Percentiles rank a stretch among this genome's conserved stretches.
Evolutionary conservation across 75 land plant genomes (phyloP).

Genomic region (Sequoiadendron giganteum): DNA sequence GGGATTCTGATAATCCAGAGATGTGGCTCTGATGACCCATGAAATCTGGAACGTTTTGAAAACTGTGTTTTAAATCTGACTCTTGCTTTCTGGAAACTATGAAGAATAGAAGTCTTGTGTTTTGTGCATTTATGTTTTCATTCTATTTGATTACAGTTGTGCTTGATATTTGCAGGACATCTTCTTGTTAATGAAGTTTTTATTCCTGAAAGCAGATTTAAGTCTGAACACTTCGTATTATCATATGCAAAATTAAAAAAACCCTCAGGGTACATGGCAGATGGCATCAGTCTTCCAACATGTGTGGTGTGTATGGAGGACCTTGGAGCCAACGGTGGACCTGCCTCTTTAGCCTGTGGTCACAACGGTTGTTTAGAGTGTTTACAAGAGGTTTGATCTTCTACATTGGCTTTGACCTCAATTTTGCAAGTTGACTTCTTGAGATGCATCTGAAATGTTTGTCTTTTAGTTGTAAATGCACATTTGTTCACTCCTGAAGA

Average conservation of each 20-base stretch:
- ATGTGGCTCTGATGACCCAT: not conserved
- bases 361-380: constrained; percentile 56
- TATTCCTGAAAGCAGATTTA: not conserved
- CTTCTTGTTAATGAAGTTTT: not conserved
- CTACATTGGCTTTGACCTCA: not conserved
- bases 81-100: not conserved
- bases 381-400: constrained; percentile 31
- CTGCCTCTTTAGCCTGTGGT: constrained; percentile 50
- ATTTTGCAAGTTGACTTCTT: constrained; percentile 2
- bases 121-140: not conserved
- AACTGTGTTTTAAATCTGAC: not conserved
- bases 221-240: not conserved
- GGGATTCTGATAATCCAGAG: not conserved
- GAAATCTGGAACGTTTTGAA: not conserved
- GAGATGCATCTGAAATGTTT: not conserved
- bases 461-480: not conserved
- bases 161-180: not conserved
- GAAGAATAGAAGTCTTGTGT: not conserved
- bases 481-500: not conserved
- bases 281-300: constrained; percentile 21
- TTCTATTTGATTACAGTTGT: not conserved
- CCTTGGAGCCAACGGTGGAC: constrained; percentile 49
- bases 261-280: not conserved
- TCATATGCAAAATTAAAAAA: not conserved
- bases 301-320: constrained; percentile 52